A percentile compares a stretch with the other conserved stretches of the same genome.
Evolutionary conservation across 2,329 filamentous ascomycete genomes (phyloP).

Genomic region (Stachybotrys elegans): DNA sequence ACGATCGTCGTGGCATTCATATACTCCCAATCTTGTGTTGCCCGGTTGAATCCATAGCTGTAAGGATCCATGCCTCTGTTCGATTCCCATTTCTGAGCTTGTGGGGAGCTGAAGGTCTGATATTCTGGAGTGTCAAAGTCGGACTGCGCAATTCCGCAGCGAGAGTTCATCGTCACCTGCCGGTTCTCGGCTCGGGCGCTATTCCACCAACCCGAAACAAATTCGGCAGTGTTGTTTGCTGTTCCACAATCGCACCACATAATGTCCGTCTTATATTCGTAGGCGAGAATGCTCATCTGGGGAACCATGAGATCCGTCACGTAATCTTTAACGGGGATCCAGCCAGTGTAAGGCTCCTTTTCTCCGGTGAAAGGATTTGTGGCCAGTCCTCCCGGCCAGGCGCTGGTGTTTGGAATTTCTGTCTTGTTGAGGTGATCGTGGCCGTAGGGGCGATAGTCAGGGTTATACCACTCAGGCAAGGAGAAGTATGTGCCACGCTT

Average conservation of each 20-base stretch:
- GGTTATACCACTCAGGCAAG: slow-evolving; percentile 46
- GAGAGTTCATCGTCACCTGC: slow-evolving; percentile 50
- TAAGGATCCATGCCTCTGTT: slow-evolving; percentile 57
- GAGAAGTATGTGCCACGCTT: slow-evolving; percentile 43
- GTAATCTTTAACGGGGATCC: slow-evolving; percentile 33
- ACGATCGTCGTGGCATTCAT: slow-evolving; percentile 48
- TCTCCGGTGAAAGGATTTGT: slow-evolving; percentile 38
- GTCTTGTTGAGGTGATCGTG: slow-evolving; percentile 26
- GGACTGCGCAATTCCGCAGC: slow-evolving; percentile 43
- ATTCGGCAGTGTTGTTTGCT: slow-evolving; percentile 34
- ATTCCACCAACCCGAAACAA: slow-evolving; percentile 38
- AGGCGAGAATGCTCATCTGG: slow-evolving; percentile 40
- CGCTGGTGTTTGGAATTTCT: slow-evolving; percentile 34
- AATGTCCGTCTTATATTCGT: slow-evolving; percentile 37
- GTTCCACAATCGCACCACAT: slow-evolving; percentile 46
- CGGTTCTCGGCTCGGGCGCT: slow-evolving; percentile 29
- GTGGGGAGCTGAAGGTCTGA: slow-evolving; percentile 1
- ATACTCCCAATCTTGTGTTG: slow-evolving; percentile 42
- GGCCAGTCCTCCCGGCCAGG: slow-evolving; percentile 30
- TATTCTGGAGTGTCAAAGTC: slow-evolving; percentile 61
- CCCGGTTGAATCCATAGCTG: slow-evolving; percentile 54
- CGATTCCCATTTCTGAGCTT: slow-evolving; percentile 49
- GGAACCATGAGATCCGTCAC: slow-evolving; percentile 37
- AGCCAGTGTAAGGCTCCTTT: slow-evolving; percentile 37
- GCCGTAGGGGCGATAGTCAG: slow-evolving; percentile 36